A percentile compares a stretch with the other conserved stretches of the same genome.
phyloP scores from a whole-genome alignment of 208 protist genomes.

The Acanthamoeba sp. region DNA sequence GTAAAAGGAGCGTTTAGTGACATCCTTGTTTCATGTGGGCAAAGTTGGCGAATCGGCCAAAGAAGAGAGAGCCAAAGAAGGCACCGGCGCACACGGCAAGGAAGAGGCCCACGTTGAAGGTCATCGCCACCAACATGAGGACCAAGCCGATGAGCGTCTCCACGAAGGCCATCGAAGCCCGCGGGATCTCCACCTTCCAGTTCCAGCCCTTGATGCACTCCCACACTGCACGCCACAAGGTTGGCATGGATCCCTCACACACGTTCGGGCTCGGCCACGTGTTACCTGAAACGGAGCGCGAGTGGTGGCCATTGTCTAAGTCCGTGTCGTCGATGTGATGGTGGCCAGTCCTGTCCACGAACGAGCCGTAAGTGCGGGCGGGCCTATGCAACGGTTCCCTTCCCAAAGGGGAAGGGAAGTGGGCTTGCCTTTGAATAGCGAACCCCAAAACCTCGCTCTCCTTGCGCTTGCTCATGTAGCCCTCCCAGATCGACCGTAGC shows the following conservation, averaged over 20 bases:
- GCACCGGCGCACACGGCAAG: slow-evolving; percentile 31
- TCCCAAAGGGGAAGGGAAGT: neutral
- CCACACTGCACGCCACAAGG: neutral
- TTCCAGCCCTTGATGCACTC: slow-evolving; percentile 1
- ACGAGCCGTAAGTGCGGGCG: too few relatives aligned
- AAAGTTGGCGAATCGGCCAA: slow-evolving; percentile 12
- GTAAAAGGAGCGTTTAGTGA: neutral
- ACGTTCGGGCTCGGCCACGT: too few relatives aligned
- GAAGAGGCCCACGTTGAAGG: slow-evolving; percentile 65
- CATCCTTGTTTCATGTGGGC: slow-evolving; percentile 4
- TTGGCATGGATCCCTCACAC: too few relatives aligned
- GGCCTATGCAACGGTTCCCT: too few relatives aligned
- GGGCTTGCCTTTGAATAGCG: slow-evolving; percentile 12
- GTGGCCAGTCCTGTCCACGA: neutral
- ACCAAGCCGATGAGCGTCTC: neutral
- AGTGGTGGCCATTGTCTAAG: too few relatives aligned
- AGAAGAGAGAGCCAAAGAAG: slow-evolving; percentile 11
- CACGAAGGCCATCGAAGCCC: neutral
- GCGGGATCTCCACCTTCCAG: slow-evolving; percentile 1
- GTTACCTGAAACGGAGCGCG: too few relatives aligned
- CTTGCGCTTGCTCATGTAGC: neutral
- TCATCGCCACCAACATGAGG: slow-evolving; percentile 74
- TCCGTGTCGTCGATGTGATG: neutral
- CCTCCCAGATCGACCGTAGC: neutral
- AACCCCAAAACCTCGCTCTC: neutral